Conservation (phyloP, 2,329 filamentous ascomycete species). For the Pseudocercospora musae region DNA sequence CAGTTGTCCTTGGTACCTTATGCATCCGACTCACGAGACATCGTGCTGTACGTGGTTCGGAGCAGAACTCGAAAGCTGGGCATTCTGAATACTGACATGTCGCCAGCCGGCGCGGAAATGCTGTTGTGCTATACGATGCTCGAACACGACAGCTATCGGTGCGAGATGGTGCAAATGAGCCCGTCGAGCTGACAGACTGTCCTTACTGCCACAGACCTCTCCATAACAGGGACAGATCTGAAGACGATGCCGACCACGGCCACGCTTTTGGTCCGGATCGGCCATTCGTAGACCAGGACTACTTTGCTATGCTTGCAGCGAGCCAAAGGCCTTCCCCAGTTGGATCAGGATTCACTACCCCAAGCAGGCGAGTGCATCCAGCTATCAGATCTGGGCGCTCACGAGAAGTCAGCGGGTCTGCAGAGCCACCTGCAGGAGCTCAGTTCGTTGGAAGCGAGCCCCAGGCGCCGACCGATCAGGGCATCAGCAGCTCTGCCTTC, state of each 20-base stretch:
- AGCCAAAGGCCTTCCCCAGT: slow-evolving; percentile 45
- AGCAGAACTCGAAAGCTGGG: background rate
- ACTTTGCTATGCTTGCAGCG: slow-evolving; percentile 86
- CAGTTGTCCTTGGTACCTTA: slow-evolving; percentile 74
- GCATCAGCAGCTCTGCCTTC: slow-evolving; percentile 83
- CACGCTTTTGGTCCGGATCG: slow-evolving; percentile 49
- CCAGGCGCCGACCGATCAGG: slow-evolving; percentile 47
- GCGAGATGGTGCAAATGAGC: slow-evolving; percentile 56
- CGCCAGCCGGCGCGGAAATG: slow-evolving; percentile 80
- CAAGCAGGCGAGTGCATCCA: slow-evolving; percentile 44
- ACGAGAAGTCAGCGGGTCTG: slow-evolving; percentile 31
- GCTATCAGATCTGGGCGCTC: slow-evolving; percentile 34
- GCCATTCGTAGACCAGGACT: slow-evolving; percentile 78
- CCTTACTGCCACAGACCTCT: slow-evolving; percentile 84
- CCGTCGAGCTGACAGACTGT: slow-evolving; percentile 66
- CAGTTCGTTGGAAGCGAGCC: slow-evolving; percentile 49
- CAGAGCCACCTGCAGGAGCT: slow-evolving; percentile 47
- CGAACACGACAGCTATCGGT: slow-evolving; percentile 81
- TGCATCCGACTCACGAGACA: slow-evolving; percentile 67
- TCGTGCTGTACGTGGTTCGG: slow-evolving; percentile 66
- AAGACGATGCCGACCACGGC: slow-evolving; percentile 35
- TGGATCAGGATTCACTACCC: slow-evolving; percentile 41
- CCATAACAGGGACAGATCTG: slow-evolving; percentile 46
- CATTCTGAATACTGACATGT: slow-evolving; percentile 2
- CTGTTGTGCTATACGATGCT: slow-evolving; percentile 86